phyloP scores from a whole-genome alignment of 345 rosid species.

The Acer negundo region DNA sequence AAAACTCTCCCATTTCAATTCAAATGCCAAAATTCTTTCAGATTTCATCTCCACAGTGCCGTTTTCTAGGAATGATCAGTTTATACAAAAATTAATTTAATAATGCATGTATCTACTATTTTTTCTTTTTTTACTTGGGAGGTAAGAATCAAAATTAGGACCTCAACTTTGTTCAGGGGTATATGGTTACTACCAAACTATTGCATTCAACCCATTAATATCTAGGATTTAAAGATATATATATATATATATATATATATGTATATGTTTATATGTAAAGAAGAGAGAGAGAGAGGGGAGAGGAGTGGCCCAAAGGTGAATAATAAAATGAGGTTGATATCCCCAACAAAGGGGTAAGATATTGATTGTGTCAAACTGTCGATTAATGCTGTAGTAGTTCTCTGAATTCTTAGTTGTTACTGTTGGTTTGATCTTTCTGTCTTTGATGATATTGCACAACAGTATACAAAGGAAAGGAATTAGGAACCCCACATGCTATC shows the following conservation, averaged over 20 bases:
- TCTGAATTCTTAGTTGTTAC: slow-evolving; percentile 2
- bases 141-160: too few relatives aligned
- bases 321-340: slow-evolving; percentile 17
- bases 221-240: too few relatives aligned
- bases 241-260: background rate
- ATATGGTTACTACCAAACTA: too few relatives aligned
- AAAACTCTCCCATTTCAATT: background rate
- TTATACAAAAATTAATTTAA: background rate
- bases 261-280: background rate
- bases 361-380: slow-evolving; percentile 20
- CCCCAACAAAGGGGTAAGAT: slow-evolving; percentile 24
- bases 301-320: slow-evolving; percentile 17
- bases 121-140: too few relatives aligned
- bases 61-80: background rate
- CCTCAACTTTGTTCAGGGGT: too few relatives aligned
- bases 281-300: background rate
- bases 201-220: too few relatives aligned
- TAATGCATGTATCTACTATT: background rate
- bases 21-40: slow-evolving; percentile 6
- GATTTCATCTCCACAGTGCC: background rate
- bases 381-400: slow-evolving; percentile 27
- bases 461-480: slow-evolving; percentile 19
- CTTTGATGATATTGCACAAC: slow-evolving; percentile 8
- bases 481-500: slow-evolving; percentile 20
- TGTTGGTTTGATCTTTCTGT: slow-evolving; percentile 8